Evolutionary conservation across 192 early-diverging fungal species (phyloP), one percentile per base, ranked within the genome.

Genomic region (Helicostylum pulchrum): DNA sequence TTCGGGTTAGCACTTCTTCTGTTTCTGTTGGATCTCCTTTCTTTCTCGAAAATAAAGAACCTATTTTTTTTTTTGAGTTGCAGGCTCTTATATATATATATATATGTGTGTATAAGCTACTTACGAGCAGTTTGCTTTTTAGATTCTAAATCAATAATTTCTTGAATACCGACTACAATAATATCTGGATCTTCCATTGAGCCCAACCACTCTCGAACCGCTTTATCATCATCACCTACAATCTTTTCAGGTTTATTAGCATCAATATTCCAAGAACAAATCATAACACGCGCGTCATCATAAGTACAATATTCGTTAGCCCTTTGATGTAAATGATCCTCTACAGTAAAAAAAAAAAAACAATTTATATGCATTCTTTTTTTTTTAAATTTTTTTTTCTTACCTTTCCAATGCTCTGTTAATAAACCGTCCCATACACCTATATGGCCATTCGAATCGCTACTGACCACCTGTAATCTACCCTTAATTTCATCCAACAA

Each of bases 201-300:
- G 1, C 72, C 69, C 2, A 78, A 68, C 81, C 77, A 87, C 31
- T 66, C 71, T 61, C 31, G 72, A 52, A 83, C 68, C 58, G 65
- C 78, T 17, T 80, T 65, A 32, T 85, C 84, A 34, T 77, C 74
- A 32, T 76, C 71, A 30, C 63, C 71, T 12, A 92, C 88, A 67
- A 96, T 74, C 14, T 84, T 84, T 20, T 86, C 82, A 2, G 95
- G 94, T 77, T 97, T 98, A 42, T 77, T 81, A 0, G 95, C 88
- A 75, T 94, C 94, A 63, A 94, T 90, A 76, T 98, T 98, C 90
- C 91, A 98, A 52, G 90, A 94, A 64, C 89, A 90, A 26, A 98
- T 85, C 56, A 94, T 77, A 23, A 96, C 74, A 8, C 84, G 79
- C 11, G 92, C 55, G 23, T 87, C 78, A 20, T 83, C 80, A 75